Conservation (phyloP, 192 early-diverging fungal species). For the Linnemannia zychae region DNA sequence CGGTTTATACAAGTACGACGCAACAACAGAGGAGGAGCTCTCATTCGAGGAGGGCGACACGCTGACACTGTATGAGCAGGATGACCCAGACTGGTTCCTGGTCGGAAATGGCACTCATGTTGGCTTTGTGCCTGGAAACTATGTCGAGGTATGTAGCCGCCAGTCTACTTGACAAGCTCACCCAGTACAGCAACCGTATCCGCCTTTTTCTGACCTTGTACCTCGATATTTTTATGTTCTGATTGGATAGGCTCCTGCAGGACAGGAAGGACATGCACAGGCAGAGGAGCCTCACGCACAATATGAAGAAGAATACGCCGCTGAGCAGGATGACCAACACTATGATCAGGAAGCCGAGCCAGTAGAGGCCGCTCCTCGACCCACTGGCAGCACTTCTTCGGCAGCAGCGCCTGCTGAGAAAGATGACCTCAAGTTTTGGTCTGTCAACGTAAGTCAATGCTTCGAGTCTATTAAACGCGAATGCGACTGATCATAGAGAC, state of each 20-base stretch:
- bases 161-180: too few species aligned
- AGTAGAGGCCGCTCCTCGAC: constrained; percentile 26
- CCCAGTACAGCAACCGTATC: too few species aligned
- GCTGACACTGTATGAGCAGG: constrained; percentile 83
- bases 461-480: neutral
- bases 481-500: neutral
- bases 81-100: constrained; percentile 96
- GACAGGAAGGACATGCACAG: constrained; percentile 51
- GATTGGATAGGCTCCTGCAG: constrained; percentile 30
- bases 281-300: constrained; percentile 25
- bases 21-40: constrained; percentile 88
- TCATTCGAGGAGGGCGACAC: constrained; percentile 79
- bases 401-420: constrained; percentile 32
- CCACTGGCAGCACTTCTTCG: constrained; percentile 28
- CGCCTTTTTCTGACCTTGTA: neutral
- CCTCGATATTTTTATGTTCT: neutral
- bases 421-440: constrained; percentile 65
- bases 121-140: constrained; percentile 91
- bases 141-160: constrained; percentile 70
- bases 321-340: constrained; percentile 39
- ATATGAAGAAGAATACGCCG: constrained; percentile 38
- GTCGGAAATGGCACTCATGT: constrained; percentile 75
- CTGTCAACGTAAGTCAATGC: constrained; percentile 53
- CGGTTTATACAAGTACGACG: constrained; percentile 88
- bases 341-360: constrained; percentile 33